Conservation (phyloP, 352 stramenopile species). For the Bremia lactucae region DNA sequence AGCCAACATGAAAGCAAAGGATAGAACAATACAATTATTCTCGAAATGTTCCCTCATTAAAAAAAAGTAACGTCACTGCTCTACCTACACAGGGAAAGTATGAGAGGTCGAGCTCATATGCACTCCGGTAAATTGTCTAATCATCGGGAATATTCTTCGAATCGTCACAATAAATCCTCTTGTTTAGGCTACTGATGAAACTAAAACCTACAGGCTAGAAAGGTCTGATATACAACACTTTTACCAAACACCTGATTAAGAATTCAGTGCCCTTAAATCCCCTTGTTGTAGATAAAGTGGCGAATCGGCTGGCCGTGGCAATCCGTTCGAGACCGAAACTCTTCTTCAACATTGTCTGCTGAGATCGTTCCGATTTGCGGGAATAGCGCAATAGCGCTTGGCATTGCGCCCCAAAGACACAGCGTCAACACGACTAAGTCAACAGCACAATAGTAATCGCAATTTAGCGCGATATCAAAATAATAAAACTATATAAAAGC, state of each 20-base stretch:
- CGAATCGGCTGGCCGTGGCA: slow-evolving; percentile 43
- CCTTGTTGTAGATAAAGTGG: slow-evolving; percentile 77
- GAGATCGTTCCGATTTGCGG: slow-evolving; percentile 68
- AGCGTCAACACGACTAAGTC: slow-evolving; percentile 52
- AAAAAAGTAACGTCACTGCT: slow-evolving; percentile 17
- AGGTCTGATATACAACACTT: too few species aligned
- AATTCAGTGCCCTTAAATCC: slow-evolving; percentile 32
- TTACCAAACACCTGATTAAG: too few species aligned
- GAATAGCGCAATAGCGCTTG: slow-evolving; percentile 71
- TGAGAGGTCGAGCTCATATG: slow-evolving; percentile 28
- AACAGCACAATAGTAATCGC: neutral
- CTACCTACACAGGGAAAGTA: slow-evolving; percentile 24
- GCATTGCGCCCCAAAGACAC: slow-evolving; percentile 69
- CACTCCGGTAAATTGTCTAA: slow-evolving; percentile 30
- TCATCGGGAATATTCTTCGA: slow-evolving; percentile 17
- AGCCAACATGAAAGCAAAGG: too few species aligned
- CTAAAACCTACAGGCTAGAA: neutral
- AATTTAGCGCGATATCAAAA: too few species aligned
- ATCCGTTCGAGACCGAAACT: slow-evolving; percentile 51
- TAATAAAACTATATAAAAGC: too few species aligned
- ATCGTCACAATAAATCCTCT: neutral
- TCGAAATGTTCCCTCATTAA: slow-evolving; percentile 24
- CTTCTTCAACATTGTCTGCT: slow-evolving; percentile 43
- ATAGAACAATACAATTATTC: too few species aligned
- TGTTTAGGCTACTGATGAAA: too few species aligned